Base-by-base conservation (phyloP, 495 filamentous ascomycete species). In the Penicillium silybi region DNA sequence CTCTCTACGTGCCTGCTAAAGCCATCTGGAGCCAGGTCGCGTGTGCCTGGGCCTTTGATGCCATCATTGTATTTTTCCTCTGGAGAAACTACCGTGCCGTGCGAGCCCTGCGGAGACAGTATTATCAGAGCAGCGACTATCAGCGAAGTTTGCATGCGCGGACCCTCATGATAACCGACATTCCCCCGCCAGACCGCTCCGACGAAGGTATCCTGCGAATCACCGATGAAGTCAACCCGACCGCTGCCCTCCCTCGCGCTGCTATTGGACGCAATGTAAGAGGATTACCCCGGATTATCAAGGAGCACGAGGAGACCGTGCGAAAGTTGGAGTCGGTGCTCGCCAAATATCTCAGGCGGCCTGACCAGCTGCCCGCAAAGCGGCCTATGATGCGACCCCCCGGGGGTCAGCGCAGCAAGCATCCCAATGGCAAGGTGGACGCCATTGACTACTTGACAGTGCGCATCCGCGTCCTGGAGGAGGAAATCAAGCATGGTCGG, bases 381-480 rank as follows among this genome's bases (percentile, higher is more conserved):
- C 78, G 95, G 47, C 93, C 95, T 9, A 79, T 79, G 7, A 92
- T 91, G 70, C 80, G 77, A 44, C 89, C 88, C 4, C 85, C 87
- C 10, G 87, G 89, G 57, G 85, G 81, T 41, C 80, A 84, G 20
- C 83, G 86, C 48, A 57, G 44, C 18, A 69, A 73, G 19, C 54
- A 67, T 10, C 62, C 62, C 2, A 53, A 54, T 27, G 63, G 62
- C 16, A 89, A 88, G 62, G 81, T 97, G 22, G 93, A 98, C 58
- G 89, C 95, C 11, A 97, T 98, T 61, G 89, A 96, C 55, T 97
- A 95, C 59, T 77, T 96, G 41, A 95, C 90, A 0, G 80, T 85
- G 38, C 85, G 91, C 11, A 96, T 98, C 60, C 81, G 82, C 43
- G 76, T 87, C 17, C 75, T 98, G 40, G 92, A 97, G 69, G 70